Conservation (phyloP, 2,329 filamentous ascomycete genomes). For the Didymella exigua region DNA sequence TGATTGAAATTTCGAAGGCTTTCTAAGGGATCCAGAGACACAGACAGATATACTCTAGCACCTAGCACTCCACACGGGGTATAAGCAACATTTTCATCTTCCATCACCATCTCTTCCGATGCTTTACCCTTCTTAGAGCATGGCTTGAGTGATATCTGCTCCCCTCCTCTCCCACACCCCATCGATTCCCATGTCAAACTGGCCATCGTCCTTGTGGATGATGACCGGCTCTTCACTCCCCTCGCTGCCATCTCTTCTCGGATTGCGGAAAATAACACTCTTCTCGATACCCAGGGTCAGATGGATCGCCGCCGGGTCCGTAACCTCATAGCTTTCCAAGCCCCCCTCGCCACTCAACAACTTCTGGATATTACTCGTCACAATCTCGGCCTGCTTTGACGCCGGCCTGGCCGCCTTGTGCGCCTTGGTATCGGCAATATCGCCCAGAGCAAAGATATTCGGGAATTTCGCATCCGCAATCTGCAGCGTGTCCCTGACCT, state of each 20-base stretch:
- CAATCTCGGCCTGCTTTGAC: slow-evolving; percentile 5
- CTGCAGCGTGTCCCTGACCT: slow-evolving; percentile 63
- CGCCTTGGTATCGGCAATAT: slow-evolving; percentile 56
- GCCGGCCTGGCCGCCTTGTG: slow-evolving; percentile 11
- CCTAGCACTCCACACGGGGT: too few relatives aligned
- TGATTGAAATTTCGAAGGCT: too few relatives aligned
- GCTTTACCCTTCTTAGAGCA: slow-evolving; percentile 5
- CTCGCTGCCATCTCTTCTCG: slow-evolving; percentile 1
- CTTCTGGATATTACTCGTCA: slow-evolving; percentile 3
- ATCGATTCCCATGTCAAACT: slow-evolving; percentile 19
- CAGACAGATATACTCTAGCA: too few relatives aligned
- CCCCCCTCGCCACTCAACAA: not conserved
- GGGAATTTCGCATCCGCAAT: slow-evolving; percentile 55
- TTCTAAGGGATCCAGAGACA: too few relatives aligned
- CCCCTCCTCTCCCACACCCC: slow-evolving; percentile 15
- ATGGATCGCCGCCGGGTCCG: slow-evolving; percentile 18
- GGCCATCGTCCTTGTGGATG: slow-evolving; percentile 16
- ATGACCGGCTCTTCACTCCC: slow-evolving; percentile 8
- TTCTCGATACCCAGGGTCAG: slow-evolving; percentile 14
- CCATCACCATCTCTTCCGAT: too few relatives aligned
- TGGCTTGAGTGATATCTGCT: slow-evolving; percentile 10
- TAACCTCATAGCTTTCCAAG: slow-evolving; percentile 3
- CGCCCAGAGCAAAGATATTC: slow-evolving; percentile 67
- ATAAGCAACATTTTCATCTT: too few relatives aligned
- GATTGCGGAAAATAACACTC: slow-evolving; percentile 18